Percentiles rank a stretch among this genome's conserved stretches.
These are phyloP conservation scores for Syzygium aqueum DNA, from an alignment of 345 rosid species.

Conservation along the genomic window DNA sequence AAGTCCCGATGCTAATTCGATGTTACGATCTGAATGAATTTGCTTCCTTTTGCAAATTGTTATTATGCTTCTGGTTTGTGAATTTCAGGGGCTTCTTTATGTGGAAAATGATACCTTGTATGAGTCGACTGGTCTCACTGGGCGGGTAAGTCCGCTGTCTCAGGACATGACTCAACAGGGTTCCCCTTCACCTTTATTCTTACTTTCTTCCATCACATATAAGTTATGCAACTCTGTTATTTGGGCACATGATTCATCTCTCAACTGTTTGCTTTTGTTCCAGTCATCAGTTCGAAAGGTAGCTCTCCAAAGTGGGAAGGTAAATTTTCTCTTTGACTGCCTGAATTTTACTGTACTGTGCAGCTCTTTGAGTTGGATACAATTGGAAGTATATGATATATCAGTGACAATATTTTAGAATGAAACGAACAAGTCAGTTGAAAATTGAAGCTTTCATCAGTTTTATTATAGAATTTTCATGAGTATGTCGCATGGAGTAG, in stretches of 20 bases:
- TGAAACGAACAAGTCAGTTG: neutral
- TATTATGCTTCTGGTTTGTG: neutral
- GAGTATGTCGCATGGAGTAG: neutral
- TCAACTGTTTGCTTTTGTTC: neutral
- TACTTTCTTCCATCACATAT: neutral
- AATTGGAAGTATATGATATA: neutral
- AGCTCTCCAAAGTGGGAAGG: slow-evolving; percentile 71
- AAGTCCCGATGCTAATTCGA: neutral
- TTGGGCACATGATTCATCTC: neutral
- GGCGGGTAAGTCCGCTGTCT: slow-evolving; percentile 20
- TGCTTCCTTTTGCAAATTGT: neutral
- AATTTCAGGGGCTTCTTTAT: slow-evolving; percentile 75
- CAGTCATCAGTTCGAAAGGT: slow-evolving; percentile 90
- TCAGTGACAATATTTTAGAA: neutral
- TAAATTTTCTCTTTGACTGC: slow-evolving; percentile 8
- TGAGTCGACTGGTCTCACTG: slow-evolving; percentile 84
- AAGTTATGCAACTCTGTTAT: neutral
- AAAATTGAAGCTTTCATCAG: neutral
- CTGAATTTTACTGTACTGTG: neutral
- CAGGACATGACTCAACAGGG: neutral
- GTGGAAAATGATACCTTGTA: slow-evolving; percentile 53
- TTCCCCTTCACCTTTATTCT: neutral
- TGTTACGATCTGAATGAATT: neutral
- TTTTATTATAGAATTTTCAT: neutral
- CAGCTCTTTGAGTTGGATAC: neutral